Evolutionary conservation across 192 early-diverging fungal genomes (phyloP), one percentile per base, ranked within the genome.

Genomic region (Coemansia sp.): DNA sequence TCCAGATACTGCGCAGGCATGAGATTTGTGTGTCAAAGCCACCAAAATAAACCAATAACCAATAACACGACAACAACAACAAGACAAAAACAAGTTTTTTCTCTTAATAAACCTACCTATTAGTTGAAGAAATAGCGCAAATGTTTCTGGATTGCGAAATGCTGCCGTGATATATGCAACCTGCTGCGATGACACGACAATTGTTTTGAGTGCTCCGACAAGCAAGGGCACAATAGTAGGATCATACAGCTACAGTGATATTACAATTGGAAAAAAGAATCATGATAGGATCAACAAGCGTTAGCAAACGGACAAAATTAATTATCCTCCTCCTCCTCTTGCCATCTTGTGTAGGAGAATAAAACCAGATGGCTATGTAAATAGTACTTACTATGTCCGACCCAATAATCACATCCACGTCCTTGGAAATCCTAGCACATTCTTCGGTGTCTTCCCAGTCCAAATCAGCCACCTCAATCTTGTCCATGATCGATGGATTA

Each of bases 401-500:
- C 0, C 81, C 81, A 61, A 83, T 79, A 21, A 83, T 56, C 39
- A 83, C 73, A 47, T 83, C 77, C n/a, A 49, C 73, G 5, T 59
- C 56, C 10, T 51, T 58, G 0, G 80, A 67, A 7, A 72, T 47
- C 13, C n/a, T 58, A 6, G 65, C 40, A 54, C 80, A 82, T 16
- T 71, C 66, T n/a, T 67, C 58, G 8, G 63, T 61, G 52, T 74
- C 58, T 6, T 57, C 72, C 80, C 80, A 82, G 52, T 74, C 72
- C 32, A 82, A 60, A 52, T 82, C 72, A 5, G 68, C 59, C n/a
- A 82, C 40, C 42, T 62, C 66, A 9, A 82, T 9, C 43, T 64
- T 77, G 26, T 72, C 80, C 43, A 67, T 41, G 22, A 68, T 54
- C 54, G 60, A 70, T 6, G 68, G 68, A 48, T 82, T 83, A 19